A percentile compares a stretch with the other conserved stretches of the same genome.
Evolutionary conservation across 208 protist genomes (phyloP).

Genomic region (Lotmaria passim): DNA sequence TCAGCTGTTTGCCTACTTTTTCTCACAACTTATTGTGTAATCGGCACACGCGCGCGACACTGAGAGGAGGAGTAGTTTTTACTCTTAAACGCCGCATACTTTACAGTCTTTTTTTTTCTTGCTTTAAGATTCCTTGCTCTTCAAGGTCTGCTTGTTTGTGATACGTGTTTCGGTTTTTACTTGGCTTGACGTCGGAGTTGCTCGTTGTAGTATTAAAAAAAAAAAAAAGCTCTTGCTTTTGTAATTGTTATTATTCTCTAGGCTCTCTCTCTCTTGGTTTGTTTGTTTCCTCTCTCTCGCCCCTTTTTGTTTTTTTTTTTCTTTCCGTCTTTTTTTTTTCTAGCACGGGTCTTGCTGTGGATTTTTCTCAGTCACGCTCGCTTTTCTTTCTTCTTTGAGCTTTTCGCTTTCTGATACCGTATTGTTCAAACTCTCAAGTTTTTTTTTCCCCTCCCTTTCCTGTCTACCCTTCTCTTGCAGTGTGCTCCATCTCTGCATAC

Average conservation of each 20-base stretch:
- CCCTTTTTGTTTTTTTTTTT: background rate
- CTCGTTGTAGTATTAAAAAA: no score
- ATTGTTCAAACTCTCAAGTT: background rate
- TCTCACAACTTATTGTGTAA: no score
- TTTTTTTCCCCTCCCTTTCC: constrained; percentile 4
- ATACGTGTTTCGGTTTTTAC: background rate
- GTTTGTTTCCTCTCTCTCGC: background rate
- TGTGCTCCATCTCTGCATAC: constrained; percentile 2
- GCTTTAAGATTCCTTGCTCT: background rate
- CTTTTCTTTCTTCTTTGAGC: background rate
- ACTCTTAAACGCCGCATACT: no score
- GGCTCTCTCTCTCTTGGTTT: background rate
- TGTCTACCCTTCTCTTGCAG: constrained; percentile 15
- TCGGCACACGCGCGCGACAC: no score
- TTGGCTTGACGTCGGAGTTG: no score
- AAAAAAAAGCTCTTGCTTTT: background rate
- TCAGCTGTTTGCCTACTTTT: no score
- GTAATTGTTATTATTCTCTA: background rate
- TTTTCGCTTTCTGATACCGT: background rate
- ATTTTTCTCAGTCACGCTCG: constrained; percentile 5
- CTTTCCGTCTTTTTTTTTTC: no score
- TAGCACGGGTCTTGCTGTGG: background rate
- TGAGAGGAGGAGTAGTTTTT: no score
- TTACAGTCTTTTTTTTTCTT: background rate
- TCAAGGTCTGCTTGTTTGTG: background rate